A percentile compares a stretch with the other conserved stretches of the same genome.
Evolutionary conservation across 176 grass and related monocot species (phyloP).

Genomic region (Alopecurus myosuroides): DNA sequence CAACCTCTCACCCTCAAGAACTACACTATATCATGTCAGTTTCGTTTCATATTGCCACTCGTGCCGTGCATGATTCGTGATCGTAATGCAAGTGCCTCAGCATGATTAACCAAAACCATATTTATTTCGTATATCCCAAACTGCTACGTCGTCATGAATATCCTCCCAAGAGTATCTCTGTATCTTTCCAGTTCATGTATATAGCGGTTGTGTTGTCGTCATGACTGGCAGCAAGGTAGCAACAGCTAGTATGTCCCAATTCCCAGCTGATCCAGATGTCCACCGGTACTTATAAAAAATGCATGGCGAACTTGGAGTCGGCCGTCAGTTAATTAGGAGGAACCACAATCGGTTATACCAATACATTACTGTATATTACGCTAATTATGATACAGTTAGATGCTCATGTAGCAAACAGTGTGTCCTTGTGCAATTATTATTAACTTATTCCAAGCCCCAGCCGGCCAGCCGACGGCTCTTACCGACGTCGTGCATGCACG

Average conservation of each 20-base stretch:
- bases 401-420: background rate
- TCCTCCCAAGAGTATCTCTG: background rate
- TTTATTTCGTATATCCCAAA: background rate
- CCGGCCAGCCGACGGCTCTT: background rate
- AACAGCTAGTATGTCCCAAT: background rate
- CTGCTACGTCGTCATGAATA: background rate
- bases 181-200: background rate
- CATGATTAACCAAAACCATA: background rate
- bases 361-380: background rate
- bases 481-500: background rate
- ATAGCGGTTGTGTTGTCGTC: slow-evolving; percentile 1
- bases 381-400: background rate
- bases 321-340: background rate
- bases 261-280: background rate
- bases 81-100: background rate
- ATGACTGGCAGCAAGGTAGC: slow-evolving; percentile 32
- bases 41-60: background rate
- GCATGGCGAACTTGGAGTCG: background rate
- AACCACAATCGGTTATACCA: slow-evolving; percentile 20
- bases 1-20: background rate
- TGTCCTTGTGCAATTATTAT: too few species aligned
- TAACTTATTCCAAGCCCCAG: too few species aligned
- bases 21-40: too few species aligned
- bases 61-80: background rate
- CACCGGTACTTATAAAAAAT: background rate